Evolutionary conservation across 306 rosid genomes (phyloP).

Genomic region (Trifolium dubium): DNA sequence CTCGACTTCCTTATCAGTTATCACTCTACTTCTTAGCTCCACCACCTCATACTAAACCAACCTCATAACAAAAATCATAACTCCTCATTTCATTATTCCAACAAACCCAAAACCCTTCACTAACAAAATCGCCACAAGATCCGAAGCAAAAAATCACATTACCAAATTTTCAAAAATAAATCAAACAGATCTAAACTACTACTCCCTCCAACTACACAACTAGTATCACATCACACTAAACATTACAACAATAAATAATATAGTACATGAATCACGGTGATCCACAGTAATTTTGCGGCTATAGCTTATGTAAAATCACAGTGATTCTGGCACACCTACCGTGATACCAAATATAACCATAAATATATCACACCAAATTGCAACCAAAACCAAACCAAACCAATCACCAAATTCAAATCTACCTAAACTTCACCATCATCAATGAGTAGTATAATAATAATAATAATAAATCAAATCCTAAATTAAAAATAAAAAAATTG

Average conservation of each 20-base stretch:
- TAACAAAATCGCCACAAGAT: constrained; percentile 24
- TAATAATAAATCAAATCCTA: background rate
- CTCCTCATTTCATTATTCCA: constrained; percentile 1
- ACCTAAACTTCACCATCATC: constrained; percentile 15
- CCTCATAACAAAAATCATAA: background rate
- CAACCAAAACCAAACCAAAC: constrained; percentile 13
- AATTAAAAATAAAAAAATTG: background rate
- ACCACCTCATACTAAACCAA: too few species aligned
- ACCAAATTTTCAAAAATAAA: background rate
- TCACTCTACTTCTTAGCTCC: too few species aligned
- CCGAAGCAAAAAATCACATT: background rate
- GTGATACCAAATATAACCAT: too few species aligned
- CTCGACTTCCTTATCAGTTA: too few species aligned
- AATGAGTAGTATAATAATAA: background rate
- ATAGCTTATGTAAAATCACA: too few species aligned
- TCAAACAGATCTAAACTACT: constrained; percentile 36
- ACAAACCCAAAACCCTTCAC: background rate
- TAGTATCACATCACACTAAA: background rate
- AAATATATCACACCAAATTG: background rate
- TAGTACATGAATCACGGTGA: too few species aligned
- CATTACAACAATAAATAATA: background rate
- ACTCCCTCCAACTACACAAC: constrained; percentile 25
- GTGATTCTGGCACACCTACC: too few species aligned
- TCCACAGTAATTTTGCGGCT: too few species aligned
- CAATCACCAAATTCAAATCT: constrained; percentile 40